Evolutionary conservation across 495 filamentous ascomycete species (phyloP), one percentile per base, ranked within the genome.

Genomic region (Penicillium samsonianum): DNA sequence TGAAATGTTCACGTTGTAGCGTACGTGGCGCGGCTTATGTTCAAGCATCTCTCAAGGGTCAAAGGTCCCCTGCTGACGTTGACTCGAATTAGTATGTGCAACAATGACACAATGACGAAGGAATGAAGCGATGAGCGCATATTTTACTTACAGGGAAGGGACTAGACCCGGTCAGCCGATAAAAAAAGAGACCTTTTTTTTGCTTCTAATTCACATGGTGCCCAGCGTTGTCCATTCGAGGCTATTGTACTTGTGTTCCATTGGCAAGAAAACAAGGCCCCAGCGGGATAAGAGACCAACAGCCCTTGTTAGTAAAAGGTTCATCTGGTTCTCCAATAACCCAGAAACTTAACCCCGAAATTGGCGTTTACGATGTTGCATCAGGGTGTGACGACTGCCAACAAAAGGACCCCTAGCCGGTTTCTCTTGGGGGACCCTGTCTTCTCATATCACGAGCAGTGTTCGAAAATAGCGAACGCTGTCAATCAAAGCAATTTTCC

Each of bases 321-420:
- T 55, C 54, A 23, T 46, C 19, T 43, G 31, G n/a, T 51, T 50
- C 50, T 53, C 40, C 48, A 53, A 50, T 46, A 52, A 53, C 2
- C 35, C 38, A 54, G 40, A 62, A 62, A 63, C 33, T 53, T 59
- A 61, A 52, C 58, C 33, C 58, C 50, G 53, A 55, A 55, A 42
- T 57, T 41, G 51, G 35, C 30, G 41, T 62, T 64, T 58, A 61
- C 60, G 59, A 70, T 67, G 73, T 74, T 65, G 70, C 71, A 76
- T 70, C 68, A 67, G 61, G 62, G 67, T 70, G 68, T 76, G 50
- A 64, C 67, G 67, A n/a, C n/a, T n/a, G 57, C 63, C 5, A 47
- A 19, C 30, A 46, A 45, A 56, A 57, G 43, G 42, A 49, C 51
- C 60, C 54, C 52, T 56, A 49, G 50, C 37, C 40, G 46, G 44